phyloP scores from a whole-genome alignment of 176 grass and related monocot species.

The Dactylis glomerata region DNA sequence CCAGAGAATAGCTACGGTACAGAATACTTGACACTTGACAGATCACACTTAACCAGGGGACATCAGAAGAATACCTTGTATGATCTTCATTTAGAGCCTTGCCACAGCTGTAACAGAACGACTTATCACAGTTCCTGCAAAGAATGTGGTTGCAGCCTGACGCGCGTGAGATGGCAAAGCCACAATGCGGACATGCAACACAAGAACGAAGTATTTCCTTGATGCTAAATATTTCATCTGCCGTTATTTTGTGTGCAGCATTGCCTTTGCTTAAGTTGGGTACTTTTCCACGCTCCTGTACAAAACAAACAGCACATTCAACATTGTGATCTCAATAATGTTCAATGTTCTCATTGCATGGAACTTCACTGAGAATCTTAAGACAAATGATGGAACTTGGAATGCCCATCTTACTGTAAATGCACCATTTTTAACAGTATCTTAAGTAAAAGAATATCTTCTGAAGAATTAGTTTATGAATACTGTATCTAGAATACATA shows the following conservation, averaged over 20 bases:
- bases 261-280: conserved; percentile 6
- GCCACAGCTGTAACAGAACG: conserved; percentile 53
- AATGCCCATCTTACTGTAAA: background rate
- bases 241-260: background rate
- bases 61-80: conserved; percentile 23
- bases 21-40: background rate
- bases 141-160: conserved; percentile 61
- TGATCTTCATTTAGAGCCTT: conserved; percentile 35
- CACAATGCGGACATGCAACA: conserved; percentile 44
- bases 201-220: conserved; percentile 47
- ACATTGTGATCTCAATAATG: background rate
- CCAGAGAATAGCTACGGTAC: background rate
- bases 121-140: conserved; percentile 42
- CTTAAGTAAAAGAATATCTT: background rate
- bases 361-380: background rate
- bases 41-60: background rate
- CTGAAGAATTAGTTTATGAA: background rate
- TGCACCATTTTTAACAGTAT: background rate
- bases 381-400: background rate
- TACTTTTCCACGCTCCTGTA: conserved; percentile 35
- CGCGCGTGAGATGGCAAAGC: conserved; percentile 38
- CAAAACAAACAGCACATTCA: background rate
- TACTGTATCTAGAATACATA: background rate
- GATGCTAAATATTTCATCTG: conserved; percentile 40
- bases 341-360: background rate